Percentiles rank a stretch among this genome's conserved stretches.
These are phyloP conservation scores for Calonectria crousiana DNA, from an alignment of 2,329 filamentous ascomycete species.

Conservation along the genomic window DNA sequence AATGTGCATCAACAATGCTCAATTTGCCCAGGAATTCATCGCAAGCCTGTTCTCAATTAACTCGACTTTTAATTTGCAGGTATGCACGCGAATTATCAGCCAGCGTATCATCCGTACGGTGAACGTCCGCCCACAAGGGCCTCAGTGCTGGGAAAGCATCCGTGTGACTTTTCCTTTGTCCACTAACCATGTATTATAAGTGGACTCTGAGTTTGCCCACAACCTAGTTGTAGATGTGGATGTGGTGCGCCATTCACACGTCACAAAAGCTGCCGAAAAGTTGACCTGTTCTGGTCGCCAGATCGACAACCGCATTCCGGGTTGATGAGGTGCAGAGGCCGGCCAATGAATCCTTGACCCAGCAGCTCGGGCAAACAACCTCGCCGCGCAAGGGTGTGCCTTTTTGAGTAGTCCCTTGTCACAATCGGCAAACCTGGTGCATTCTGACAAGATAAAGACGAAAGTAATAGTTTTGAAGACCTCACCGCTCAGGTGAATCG, in stretches of 20 bases:
- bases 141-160: slow-evolving; percentile 50
- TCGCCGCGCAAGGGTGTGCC: slow-evolving; percentile 35
- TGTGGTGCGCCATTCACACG: neutral
- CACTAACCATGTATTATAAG: slow-evolving; percentile 59
- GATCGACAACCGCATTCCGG: slow-evolving; percentile 50
- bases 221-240: slow-evolving; percentile 24
- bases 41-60: neutral
- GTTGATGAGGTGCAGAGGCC: slow-evolving; percentile 46
- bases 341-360: slow-evolving; percentile 49
- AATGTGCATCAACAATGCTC: neutral
- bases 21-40: slow-evolving; percentile 6
- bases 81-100: neutral
- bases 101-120: neutral
- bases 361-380: slow-evolving; percentile 46
- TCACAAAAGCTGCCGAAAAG: slow-evolving; percentile 21
- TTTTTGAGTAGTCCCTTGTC: slow-evolving; percentile 32
- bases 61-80: neutral
- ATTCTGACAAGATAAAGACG: slow-evolving; percentile 39
- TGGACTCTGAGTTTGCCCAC: slow-evolving; percentile 48
- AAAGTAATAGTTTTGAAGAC: slow-evolving; percentile 44
- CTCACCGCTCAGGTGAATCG: neutral
- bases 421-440: slow-evolving; percentile 37
- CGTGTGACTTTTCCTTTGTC: slow-evolving; percentile 61
- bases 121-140: neutral
- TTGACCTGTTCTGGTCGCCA: slow-evolving; percentile 44